phyloP scores from a whole-genome alignment of 2,329 filamentous ascomycete genomes.

The Hypoxylon sp. region DNA sequence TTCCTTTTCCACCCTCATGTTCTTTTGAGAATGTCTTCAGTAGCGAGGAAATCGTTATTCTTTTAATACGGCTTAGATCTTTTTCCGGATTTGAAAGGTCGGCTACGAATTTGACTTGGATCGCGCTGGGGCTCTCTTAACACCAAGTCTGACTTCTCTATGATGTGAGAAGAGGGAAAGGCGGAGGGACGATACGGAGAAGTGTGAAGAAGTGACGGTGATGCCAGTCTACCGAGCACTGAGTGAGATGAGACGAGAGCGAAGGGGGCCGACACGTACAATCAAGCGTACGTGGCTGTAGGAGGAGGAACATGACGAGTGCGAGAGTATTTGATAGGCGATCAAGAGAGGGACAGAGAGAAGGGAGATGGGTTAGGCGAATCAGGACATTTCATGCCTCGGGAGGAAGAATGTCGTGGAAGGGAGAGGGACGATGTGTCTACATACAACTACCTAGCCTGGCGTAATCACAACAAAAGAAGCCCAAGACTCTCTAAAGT shows the following conservation, averaged over 20 bases:
- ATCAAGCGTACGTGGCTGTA: background rate
- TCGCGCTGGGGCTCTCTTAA: background rate
- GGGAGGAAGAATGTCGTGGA: background rate
- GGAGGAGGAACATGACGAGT: background rate
- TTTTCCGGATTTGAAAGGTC: slow-evolving; percentile 17
- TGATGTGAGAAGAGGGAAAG: background rate
- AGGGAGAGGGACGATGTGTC: slow-evolving; percentile 18
- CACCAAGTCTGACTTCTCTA: background rate
- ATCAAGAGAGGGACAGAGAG: background rate
- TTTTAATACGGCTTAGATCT: slow-evolving; percentile 26
- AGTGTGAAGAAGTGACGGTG: background rate
- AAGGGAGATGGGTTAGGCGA: background rate
- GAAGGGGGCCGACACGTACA: background rate
- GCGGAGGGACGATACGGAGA: background rate
- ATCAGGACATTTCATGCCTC: slow-evolving; percentile 9
- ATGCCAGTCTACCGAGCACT: background rate
- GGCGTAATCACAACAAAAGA: slow-evolving; percentile 27
- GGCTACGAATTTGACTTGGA: slow-evolving; percentile 7
- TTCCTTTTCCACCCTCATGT: slow-evolving; percentile 32
- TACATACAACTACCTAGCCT: slow-evolving; percentile 25
- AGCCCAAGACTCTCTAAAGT: slow-evolving; percentile 18
- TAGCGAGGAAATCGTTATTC: slow-evolving; percentile 32
- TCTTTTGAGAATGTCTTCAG: slow-evolving; percentile 36
- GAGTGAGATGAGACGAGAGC: background rate
- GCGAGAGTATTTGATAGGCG: background rate